Conservation (phyloP, 192 early-diverging fungal genomes). For the Mortierella alpina region DNA sequence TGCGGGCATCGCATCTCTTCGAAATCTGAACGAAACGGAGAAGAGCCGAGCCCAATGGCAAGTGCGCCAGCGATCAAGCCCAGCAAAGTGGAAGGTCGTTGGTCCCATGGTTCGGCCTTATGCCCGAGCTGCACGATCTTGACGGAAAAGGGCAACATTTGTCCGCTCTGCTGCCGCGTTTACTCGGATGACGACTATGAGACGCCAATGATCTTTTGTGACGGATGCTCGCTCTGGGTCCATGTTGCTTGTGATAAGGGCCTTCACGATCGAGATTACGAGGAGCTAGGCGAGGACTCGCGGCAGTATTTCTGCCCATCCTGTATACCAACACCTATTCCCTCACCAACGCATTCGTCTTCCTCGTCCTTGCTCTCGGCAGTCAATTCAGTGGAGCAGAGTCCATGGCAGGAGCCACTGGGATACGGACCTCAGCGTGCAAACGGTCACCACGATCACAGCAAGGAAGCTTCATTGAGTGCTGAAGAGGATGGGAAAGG, state of each 20-base stretch:
- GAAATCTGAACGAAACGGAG: not conserved
- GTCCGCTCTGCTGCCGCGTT: conserved; percentile 65
- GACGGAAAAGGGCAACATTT: conserved; percentile 63
- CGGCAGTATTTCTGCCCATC: conserved; percentile 69
- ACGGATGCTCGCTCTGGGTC: conserved; percentile 68
- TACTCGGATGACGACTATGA: conserved; percentile 62
- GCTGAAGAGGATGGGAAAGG: conserved; percentile 15
- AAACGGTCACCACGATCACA: not conserved
- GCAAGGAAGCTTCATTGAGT: not conserved
- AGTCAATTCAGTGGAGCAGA: conserved; percentile 26
- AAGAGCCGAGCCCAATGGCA: not conserved
- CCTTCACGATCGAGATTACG: conserved; percentile 63
- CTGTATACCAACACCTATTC: conserved; percentile 50
- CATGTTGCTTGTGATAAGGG: conserved; percentile 66
- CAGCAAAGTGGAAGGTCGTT: conserved; percentile 22
- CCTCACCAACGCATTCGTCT: conserved; percentile 32
- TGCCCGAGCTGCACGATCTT: conserved; percentile 65
- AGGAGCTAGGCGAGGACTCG: conserved; percentile 65
- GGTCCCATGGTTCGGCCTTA: conserved; percentile 61
- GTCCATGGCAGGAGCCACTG: conserved; percentile 6
- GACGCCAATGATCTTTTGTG: conserved; percentile 72
- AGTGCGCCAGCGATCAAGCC: not conserved
- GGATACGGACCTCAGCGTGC: not conserved
- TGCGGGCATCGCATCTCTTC: conserved; percentile 23
- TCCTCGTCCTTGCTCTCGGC: conserved; percentile 32